Evolutionary conservation across 352 stramenopile genomes (phyloP), one percentile per base, ranked within the genome.

Genomic region (Globisporangium iwayamae): DNA sequence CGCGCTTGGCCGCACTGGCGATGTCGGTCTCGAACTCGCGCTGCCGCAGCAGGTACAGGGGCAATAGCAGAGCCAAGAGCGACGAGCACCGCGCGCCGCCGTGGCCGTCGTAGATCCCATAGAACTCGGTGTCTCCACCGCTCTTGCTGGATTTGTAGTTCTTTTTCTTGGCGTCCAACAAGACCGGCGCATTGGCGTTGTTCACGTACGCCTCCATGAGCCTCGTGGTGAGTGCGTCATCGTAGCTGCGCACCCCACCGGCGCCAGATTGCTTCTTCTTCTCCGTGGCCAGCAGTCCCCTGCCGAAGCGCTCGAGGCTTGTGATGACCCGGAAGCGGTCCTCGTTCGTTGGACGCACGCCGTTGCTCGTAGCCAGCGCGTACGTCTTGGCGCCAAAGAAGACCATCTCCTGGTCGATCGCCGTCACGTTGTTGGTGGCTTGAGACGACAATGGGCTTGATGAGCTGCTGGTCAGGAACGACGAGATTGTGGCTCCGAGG

Each of bases 61-160:
- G 83, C 50, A 92, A 76, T 10, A 91, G 66, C 56, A 90, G 71
- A 28, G 83, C 83, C 34, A 92, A 58, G 6, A 91, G 59, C 22
- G 78, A 82, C 38, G 81, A 90, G 50, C 81, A 84, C 48, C 69
- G 70, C 10, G 71, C 77, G 20, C 85, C 85, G 30, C 82, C 85
- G 45, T 93, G 85, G 41, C 85, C 85, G 56, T 93, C 85, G 62
- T 87, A 93, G n/a, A 93, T 65, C 8, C 81, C 85, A 53, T 81
- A 91, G 52, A 90, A 84, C 68, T 80, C 75, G 18, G 82, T 93
- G 55, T 77, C 71, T 30, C 70, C 68, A 4, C 48, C 45, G 13
- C 65, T 46, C 18, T 63, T 63, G 38, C 67, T 69, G 20, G 76
- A 38, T 51, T 4, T 4, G 11, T 79, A 74, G 36, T 76, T 58